These are phyloP conservation scores for Podaxis carcinomalis DNA, from an alignment of 768 basidiomycete genomes.

Conservation along the genomic window DNA sequence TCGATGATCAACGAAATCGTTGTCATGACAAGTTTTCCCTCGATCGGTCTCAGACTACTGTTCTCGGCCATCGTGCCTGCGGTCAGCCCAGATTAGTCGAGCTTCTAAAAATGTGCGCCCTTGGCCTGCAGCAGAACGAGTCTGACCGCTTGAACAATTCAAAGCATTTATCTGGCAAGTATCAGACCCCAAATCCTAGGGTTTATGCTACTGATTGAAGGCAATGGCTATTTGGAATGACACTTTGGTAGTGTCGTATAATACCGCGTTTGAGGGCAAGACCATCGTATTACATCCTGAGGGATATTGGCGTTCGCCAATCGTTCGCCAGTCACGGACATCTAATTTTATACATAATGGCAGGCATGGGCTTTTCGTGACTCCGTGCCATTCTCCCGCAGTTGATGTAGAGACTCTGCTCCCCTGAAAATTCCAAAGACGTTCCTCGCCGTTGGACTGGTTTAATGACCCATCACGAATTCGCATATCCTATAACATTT, in stretches of 20 bases:
- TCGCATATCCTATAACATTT: no score
- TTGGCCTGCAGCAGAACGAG: not conserved
- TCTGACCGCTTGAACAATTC: not conserved
- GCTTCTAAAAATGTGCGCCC: not conserved
- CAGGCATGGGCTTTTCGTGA: no score
- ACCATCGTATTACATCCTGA: no score
- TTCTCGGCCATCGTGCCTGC: not conserved
- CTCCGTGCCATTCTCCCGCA: no score
- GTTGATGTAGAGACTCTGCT: no score
- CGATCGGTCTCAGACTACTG: not conserved
- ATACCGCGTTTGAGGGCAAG: no score
- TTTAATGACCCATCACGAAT: no score
- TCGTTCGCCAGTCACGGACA: no score
- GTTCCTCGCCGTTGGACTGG: no score
- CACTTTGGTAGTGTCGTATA: not conserved
- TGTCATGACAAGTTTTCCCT: conserved; percentile 1
- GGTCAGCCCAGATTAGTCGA: not conserved
- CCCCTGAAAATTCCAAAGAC: no score
- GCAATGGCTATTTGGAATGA: not conserved
- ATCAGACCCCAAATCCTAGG: not conserved
- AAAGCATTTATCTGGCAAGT: not conserved
- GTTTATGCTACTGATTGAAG: not conserved
- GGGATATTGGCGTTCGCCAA: no score
- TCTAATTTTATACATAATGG: no score
- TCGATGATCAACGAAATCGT: not conserved